A percentile compares a stretch with the other conserved stretches of the same genome.
phyloP scores from a whole-genome alignment of 163 green algal species.

The Chlamydomonas reinhardtii region DNA sequence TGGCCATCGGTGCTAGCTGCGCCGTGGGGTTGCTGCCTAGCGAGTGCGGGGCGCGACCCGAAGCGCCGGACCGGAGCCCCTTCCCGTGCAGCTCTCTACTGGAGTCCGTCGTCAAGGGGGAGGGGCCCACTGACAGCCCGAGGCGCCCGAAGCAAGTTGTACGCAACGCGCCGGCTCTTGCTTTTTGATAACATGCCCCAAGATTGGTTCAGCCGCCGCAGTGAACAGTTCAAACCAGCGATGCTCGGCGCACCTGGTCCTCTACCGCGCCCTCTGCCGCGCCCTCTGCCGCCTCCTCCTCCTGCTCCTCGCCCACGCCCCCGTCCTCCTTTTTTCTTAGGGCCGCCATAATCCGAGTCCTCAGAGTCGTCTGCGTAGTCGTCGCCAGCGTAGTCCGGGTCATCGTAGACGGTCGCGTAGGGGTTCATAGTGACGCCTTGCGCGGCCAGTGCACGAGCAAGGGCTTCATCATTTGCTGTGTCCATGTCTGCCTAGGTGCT shows the following conservation, averaged over 20 bases:
- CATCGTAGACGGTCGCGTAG: not conserved
- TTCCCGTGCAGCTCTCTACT: too few species aligned
- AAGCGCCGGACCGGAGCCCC: too few species aligned
- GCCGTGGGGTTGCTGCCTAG: too few species aligned
- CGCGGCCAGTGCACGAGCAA: constrained; percentile 21
- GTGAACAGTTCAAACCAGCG: too few species aligned
- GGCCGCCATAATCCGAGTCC: constrained; percentile 42
- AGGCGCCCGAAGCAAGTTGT: too few species aligned
- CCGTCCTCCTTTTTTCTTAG: not conserved
- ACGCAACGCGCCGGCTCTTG: too few species aligned
- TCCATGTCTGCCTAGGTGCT: constrained; percentile 1
- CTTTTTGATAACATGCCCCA: too few species aligned
- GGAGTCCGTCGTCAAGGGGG: too few species aligned
- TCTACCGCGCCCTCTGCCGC: constrained; percentile 25
- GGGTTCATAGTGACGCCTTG: not conserved
- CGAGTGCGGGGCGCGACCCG: too few species aligned
- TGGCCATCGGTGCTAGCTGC: too few species aligned
- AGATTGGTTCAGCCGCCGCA: too few species aligned
- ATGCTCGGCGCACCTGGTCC: not conserved
- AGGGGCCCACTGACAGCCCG: too few species aligned
- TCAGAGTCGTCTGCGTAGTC: constrained; percentile 37
- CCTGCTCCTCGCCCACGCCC: constrained; percentile 15
- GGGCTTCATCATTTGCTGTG: constrained; percentile 22
- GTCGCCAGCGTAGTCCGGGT: constrained; percentile 34
- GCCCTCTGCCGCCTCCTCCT: constrained; percentile 2